A percentile compares a stretch with the other conserved stretches of the same genome.
phyloP scores from a whole-genome alignment of 257 asterid species.

The Primulina tabacum region DNA sequence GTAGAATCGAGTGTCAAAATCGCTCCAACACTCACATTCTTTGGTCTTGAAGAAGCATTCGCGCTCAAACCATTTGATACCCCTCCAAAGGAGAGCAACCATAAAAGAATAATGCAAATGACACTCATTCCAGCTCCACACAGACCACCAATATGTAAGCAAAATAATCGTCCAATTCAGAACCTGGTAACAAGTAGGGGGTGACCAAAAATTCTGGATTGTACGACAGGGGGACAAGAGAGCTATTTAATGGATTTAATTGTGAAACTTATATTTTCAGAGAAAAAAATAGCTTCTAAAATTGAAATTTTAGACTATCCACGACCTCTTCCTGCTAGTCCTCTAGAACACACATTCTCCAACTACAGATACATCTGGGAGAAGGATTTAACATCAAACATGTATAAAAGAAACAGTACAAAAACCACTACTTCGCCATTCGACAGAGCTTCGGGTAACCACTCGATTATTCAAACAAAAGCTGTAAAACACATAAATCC shows the following conservation, averaged over 20 bases:
- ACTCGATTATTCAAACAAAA: neutral
- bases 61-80: neutral
- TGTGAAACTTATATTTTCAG: neutral
- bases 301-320: neutral
- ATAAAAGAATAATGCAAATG: neutral
- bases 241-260: neutral
- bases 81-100: neutral
- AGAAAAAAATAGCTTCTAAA: neutral
- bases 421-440: neutral
- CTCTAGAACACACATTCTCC: no score
- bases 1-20: constrained; percentile 33
- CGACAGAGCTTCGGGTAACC: neutral
- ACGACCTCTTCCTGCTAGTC: neutral
- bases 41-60: constrained; percentile 39
- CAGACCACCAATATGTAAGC: neutral
- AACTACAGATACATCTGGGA: neutral
- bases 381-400: neutral
- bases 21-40: constrained; percentile 41
- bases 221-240: neutral
- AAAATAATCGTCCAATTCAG: neutral
- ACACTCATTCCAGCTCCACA: neutral
- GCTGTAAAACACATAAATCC: neutral
- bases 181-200: neutral
- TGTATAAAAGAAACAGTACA: neutral
- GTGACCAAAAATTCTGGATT: neutral